Base-by-base conservation (phyloP, 495 filamentous ascomycete genomes). In the Aspergillus hancockii region DNA sequence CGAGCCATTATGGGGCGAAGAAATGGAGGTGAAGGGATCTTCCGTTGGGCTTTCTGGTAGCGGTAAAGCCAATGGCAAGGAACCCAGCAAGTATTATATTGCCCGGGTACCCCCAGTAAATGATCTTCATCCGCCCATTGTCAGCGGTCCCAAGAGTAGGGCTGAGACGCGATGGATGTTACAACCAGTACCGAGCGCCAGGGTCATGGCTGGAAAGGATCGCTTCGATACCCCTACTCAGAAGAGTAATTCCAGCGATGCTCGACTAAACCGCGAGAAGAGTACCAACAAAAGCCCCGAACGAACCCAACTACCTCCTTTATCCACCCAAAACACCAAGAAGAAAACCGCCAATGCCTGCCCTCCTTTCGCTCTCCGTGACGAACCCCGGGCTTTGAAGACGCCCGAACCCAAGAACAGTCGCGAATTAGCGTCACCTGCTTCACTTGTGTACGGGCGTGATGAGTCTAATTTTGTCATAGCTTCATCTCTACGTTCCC, bases 161-260 rank as follows among this genome's bases (percentile, higher is more conserved):
- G 84, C 84, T 23, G 89, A 88, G 54, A 86, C 85, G n/a, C 75
- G 76, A 64, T 97, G 92, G 92, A 94, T 97, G 91, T 76, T 96
- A 32, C 90, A 93, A 70, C 92, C 92, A 3, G 91, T 91, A 3
- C 92, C 92, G 38, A 83, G 82, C 51, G 90, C 92, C 18, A 89
- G 84, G 64, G 75, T 97, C 49, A 97, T 97, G 92, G 88, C 86
- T 63, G 91, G 91, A 58, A 93, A 92, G 68, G 82, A 82, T 56
- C 73, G 73, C 30, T 79, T 85, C 54, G 80, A 80, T 52, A 55
- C 59, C 28, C 66, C 71, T 31, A 59, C 64, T 43, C 60, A 58
- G n/a, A 63, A 61, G 38, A 67, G 54, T 52, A 19, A 54, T 14
- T 50, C 66, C 40, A 60, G 63, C 55, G 45, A 49, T 3, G 52